Base-by-base conservation (phyloP, 345 rosid genomes). In the Punica granatum region DNA sequence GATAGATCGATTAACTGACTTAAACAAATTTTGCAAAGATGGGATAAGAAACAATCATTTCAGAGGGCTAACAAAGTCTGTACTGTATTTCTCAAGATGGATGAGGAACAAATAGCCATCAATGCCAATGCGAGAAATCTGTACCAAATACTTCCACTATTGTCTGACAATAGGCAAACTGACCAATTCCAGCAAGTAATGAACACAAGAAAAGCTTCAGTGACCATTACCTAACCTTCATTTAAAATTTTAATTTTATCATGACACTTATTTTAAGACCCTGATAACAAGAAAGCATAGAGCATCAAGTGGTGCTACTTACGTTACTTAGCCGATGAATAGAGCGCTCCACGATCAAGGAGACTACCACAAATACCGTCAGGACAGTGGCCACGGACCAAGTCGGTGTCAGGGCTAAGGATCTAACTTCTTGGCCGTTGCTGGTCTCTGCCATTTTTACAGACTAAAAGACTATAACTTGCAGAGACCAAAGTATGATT, bases 361-460 rank as follows among this genome's bases (percentile, higher is more conserved):
- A 94, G 69, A 94, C 90, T 60, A 74, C 80, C 18, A 93, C 97
- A 68, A 94, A 88, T 61, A 94, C 68, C 13, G 97, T 90, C 79
- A 94, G 73, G 41, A 90, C 99, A 1, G 96, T 86, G 58, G 99
- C 99, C 66, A 90, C 94, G 25, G 97, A 90, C 99, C 99, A 94
- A 67, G 97, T 90, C 59, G 99, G 97, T 1, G 97, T 90, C 41
- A 84, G 73, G 30, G 90, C 96, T 77, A 90, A 75, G 2, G 97
- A 86, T 76, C 96, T 77, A 78, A 72, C 72, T 76, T 85, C 96
- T 58, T 75, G 74, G 66, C 49, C 49, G 37, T 33, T 63, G 33
- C 15, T 70, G 32, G 48, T 37, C 53, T 70, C 78, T 37, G 73
- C 44, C 42, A 61, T 48, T 67, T n/a, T 70, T 28, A 56, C 58